Evolutionary conservation across 805 yeast genomes (phyloP).

Genomic region (Zygosaccharomyces gambellarensis): DNA sequence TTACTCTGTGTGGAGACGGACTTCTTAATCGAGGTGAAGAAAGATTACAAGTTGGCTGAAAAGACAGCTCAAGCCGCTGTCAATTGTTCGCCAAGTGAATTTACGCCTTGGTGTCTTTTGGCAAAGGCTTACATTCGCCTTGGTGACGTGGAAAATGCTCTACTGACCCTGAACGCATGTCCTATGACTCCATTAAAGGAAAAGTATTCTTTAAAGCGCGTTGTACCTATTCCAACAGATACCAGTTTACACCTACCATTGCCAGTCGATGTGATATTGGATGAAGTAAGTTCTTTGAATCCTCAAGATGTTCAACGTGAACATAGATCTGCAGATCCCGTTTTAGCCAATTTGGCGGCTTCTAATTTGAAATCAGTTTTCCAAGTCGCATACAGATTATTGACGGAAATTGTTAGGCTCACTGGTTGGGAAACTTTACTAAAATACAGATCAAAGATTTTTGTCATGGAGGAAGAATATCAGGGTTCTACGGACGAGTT

Average conservation of each 20-base stretch:
- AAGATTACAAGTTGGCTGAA: slow-evolving; percentile 27
- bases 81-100: slow-evolving; percentile 68
- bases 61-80: slow-evolving; percentile 38
- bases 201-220: slow-evolving; percentile 55
- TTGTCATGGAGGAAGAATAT: slow-evolving; percentile 65
- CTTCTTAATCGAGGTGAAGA: slow-evolving; percentile 25
- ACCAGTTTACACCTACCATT: slow-evolving; percentile 60
- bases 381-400: slow-evolving; percentile 52
- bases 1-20: slow-evolving; percentile 30
- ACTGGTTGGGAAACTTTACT: slow-evolving; percentile 72
- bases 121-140: slow-evolving; percentile 58
- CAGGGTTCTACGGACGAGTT: slow-evolving; percentile 28
- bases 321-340: slow-evolving; percentile 60
- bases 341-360: slow-evolving; percentile 59
- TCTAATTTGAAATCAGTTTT: slow-evolving; percentile 58
- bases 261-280: slow-evolving; percentile 68
- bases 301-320: slow-evolving; percentile 62
- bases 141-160: slow-evolving; percentile 66
- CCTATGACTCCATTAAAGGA: slow-evolving; percentile 74
- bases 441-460: slow-evolving; percentile 54
- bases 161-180: slow-evolving; percentile 69
- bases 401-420: slow-evolving; percentile 59
- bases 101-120: slow-evolving; percentile 66
- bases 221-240: slow-evolving; percentile 41
- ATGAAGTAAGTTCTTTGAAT: slow-evolving; percentile 62